Evolutionary conservation across 2,329 filamentous ascomycete species (phyloP), one percentile per base, ranked within the genome.

Genomic region (Hymenoscyphus albidus): DNA sequence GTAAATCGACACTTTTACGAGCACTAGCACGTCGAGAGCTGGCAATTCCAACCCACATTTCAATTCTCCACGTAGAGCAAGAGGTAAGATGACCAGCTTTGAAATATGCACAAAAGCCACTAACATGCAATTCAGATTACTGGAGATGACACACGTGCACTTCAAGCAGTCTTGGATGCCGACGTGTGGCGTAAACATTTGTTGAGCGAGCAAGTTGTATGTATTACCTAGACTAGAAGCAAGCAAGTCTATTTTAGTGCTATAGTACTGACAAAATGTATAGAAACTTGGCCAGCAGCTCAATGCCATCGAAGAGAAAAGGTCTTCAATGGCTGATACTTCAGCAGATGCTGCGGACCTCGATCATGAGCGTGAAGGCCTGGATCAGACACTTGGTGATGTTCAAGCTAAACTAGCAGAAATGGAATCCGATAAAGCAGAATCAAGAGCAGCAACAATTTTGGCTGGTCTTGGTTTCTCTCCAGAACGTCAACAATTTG

Each of bases 341-440:
- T 96, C 94, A 27, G 87, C 88, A 66, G 94, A 98, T 80, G 94
- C 94, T 14, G 89, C 87, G 51, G 90, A 85, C 74, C 82, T 98
- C 32, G 94, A 98, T 76, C 85, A 86, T 65, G 92, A 97, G 72
- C 88, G 93, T 68, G 95, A 98, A 77, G 91, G 91, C 54, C 86
- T 96, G 61, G 95, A 99, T 75, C 88, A 88, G 67, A 96, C 95
- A 48, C 84, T 99, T 57, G 92, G 90, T 70, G 95, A 99, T 74
- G 88, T 99, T 60, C 93, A 99, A 75, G 78, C 84, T 65, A 99
- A 99, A 78, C 84, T 99, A 65, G 87, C 93, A 22, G 95, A 99
- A 78, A 99, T 99, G 95, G 95, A 99, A 76, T 97, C 95, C 0
- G 95, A 99, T 81, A 98, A 97, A 80, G 95, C 95, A 65, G 95